phyloP scores from a whole-genome alignment of 2,329 filamentous ascomycete species.

The Daldinia sp. region DNA sequence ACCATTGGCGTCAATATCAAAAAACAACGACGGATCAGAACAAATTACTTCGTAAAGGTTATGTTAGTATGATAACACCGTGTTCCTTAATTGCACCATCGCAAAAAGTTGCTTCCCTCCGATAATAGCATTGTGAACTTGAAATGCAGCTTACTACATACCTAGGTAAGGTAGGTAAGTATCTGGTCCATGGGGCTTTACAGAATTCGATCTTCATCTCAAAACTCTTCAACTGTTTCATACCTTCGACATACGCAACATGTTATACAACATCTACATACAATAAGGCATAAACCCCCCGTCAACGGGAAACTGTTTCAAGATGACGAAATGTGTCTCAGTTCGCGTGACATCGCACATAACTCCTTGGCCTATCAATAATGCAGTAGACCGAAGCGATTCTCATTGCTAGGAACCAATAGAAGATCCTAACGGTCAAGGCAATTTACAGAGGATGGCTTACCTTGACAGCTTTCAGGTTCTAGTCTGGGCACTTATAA shows the following conservation, averaged over 20 bases:
- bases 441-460: slow-evolving; percentile 22
- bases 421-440: slow-evolving; percentile 5
- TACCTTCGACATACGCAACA: slow-evolving; percentile 8
- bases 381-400: slow-evolving; percentile 34
- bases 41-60: slow-evolving; percentile 4
- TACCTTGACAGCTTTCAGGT: slow-evolving; percentile 8
- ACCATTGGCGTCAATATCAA: background rate
- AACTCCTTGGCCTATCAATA: slow-evolving; percentile 27
- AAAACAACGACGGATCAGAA: background rate
- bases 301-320: slow-evolving; percentile 29
- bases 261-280: slow-evolving; percentile 15
- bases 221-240: slow-evolving; percentile 26
- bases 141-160: slow-evolving; percentile 24
- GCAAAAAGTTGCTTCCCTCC: slow-evolving; percentile 4
- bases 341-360: slow-evolving; percentile 31
- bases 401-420: slow-evolving; percentile 19
- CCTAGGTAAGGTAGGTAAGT: background rate
- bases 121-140: background rate
- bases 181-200: background rate
- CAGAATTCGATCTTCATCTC: slow-evolving; percentile 2
- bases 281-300: slow-evolving; percentile 9
- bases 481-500: slow-evolving; percentile 8
- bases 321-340: slow-evolving; percentile 39
- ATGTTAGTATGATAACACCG: slow-evolving; percentile 13
- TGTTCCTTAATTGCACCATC: slow-evolving; percentile 16